Base-by-base conservation (phyloP, 148 eudicot species). In the Rhododendron henanense region DNA sequence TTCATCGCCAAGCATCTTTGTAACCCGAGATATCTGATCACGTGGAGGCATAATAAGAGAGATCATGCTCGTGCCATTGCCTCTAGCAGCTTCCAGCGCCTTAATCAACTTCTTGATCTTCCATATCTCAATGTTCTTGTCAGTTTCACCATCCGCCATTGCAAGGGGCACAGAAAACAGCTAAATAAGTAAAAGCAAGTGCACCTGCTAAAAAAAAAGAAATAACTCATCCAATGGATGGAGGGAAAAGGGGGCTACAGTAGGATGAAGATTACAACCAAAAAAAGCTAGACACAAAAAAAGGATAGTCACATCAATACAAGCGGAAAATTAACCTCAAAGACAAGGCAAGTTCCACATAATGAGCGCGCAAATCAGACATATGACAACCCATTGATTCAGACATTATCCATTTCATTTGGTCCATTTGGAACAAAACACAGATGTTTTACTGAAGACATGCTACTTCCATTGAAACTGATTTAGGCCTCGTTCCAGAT, bases 31-130 rank as follows among this genome's bases (percentile, higher is more conserved):
- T 61, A 87, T 57, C 39, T 87, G 89, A 84, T 87, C 89, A 53
- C 89, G 86, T 41, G 89, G 89, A 84, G 89, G 89, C 86, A 87
- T 87, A 73, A 87, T 87, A 57, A 87, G 89, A 79, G 89, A 87
- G 35, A 87, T 87, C 89, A 87, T 87, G 79, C 89, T 87, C 13
- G 89, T 87, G 15, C 89, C 89, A 73, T 87, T 87, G 77, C 89
- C 89, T 59, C 89, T 87, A 53, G 89, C 89, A 84, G 89, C 89
- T 84, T 87, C 89, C 59, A 87, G 55, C 5, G 84, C 89, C 84
- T 84, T 87, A 47, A 87, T 84, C 79, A 87, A 47, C 45, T 87
- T 87, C 47, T 87, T 87, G 75, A 87, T 87, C 81, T 87, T 87
- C 89, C 89, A 87, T 71, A 87, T 84, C 84, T 84, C 86, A 87